These are phyloP conservation scores for Paecilomyces dactylethromorphus DNA, from an alignment of 2,329 filamentous ascomycete genomes.

Conservation along the genomic window DNA sequence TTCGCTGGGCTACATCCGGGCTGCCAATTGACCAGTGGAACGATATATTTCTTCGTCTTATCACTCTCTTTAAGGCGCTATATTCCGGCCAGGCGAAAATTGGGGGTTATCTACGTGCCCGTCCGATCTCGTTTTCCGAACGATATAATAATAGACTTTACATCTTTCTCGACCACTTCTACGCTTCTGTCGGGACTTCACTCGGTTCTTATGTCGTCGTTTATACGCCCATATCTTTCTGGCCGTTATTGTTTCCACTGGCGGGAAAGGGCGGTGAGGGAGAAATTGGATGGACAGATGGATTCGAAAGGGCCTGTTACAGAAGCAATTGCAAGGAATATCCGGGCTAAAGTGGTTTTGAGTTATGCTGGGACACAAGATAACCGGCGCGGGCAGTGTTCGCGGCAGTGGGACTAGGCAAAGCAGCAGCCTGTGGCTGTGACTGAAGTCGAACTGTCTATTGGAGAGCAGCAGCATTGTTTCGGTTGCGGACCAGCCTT, in stretches of 20 bases:
- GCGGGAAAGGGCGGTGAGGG: background rate
- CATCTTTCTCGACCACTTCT: background rate
- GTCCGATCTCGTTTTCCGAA: slow-evolving; percentile 2
- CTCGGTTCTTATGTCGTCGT: background rate
- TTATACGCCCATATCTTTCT: background rate
- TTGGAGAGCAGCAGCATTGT: background rate
- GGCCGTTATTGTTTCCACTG: background rate
- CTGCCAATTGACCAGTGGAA: slow-evolving; percentile 9
- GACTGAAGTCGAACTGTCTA: background rate
- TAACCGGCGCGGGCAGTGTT: background rate
- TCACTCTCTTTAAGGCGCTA: slow-evolving; percentile 31
- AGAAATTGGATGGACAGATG: background rate
- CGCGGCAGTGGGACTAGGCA: background rate
- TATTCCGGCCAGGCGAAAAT: slow-evolving; percentile 31
- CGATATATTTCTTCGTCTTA: slow-evolving; percentile 17
- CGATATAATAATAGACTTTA: slow-evolving; percentile 1
- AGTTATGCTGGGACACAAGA: background rate
- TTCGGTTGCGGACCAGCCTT: background rate
- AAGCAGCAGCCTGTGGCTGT: background rate
- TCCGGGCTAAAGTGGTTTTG: background rate
- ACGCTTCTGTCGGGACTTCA: background rate
- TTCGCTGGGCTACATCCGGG: slow-evolving; percentile 1
- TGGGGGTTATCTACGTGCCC: slow-evolving; percentile 11
- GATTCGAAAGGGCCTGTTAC: background rate
- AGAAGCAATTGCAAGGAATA: background rate